These are phyloP conservation scores for Sarocladiaceae sp. DNA, from an alignment of 2,329 filamentous ascomycete species.

Conservation along the genomic window DNA sequence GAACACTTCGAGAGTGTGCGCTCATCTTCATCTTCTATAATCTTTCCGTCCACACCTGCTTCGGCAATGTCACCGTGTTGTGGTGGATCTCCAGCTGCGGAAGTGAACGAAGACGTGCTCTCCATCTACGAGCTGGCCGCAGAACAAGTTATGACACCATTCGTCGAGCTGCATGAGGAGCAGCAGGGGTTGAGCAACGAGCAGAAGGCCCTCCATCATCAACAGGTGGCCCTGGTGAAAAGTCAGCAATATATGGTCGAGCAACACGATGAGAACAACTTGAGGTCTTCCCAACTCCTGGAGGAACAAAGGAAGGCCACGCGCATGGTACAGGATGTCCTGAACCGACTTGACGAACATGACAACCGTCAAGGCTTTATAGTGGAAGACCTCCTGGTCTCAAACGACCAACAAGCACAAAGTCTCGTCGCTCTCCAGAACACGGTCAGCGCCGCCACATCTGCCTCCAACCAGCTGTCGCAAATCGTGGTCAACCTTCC, in stretches of 20 bases:
- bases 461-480: slow-evolving; percentile 20
- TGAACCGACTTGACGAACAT: not conserved
- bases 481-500: slow-evolving; percentile 21
- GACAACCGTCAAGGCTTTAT: not conserved
- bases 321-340: no score
- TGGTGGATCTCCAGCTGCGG: not conserved
- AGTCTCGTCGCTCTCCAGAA: slow-evolving; percentile 18
- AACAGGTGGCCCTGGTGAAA: not conserved
- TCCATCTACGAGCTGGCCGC: slow-evolving; percentile 25
- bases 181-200: slow-evolving; percentile 1
- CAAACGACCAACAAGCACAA: slow-evolving; percentile 15
- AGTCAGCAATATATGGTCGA: not conserved
- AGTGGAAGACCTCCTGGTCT: not conserved
- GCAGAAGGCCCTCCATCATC: slow-evolving; percentile 5
- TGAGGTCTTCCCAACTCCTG: no score
- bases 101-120: slow-evolving; percentile 21
- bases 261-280: no score
- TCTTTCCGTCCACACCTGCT: not conserved
- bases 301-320: no score
- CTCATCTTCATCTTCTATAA: not conserved
- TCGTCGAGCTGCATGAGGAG: not conserved
- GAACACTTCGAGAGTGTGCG: slow-evolving; percentile 14
- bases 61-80: not conserved
- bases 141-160: slow-evolving; percentile 18
- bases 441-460: not conserved